Evolutionary conservation across 108 stramenopile species (phyloP).

Genomic region (Parmales sp.): DNA sequence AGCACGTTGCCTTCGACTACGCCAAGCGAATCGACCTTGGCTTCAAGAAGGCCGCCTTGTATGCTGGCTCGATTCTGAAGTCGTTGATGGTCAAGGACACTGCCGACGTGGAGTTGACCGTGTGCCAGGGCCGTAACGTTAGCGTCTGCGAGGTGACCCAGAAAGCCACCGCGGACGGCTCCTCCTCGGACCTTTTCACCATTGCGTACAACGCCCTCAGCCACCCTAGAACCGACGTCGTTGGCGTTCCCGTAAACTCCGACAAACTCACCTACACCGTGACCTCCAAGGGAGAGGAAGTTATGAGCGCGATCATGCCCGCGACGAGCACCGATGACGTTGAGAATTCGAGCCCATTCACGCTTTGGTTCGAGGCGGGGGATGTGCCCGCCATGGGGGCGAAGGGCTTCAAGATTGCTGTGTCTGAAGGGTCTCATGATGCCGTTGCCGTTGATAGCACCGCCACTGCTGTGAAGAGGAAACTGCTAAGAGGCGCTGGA

Average conservation of each 20-base stretch:
- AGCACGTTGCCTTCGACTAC: constrained; percentile 84
- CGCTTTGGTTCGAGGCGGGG: constrained; percentile 28
- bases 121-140: constrained; percentile 67
- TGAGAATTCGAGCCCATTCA: constrained; percentile 14
- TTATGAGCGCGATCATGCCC: too few species aligned
- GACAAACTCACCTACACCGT: constrained; percentile 21
- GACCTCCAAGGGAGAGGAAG: background rate
- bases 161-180: constrained; percentile 13
- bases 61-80: constrained; percentile 36
- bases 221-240: constrained; percentile 24
- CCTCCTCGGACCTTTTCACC: constrained; percentile 36
- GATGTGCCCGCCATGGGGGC: constrained; percentile 35
- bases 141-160: constrained; percentile 58
- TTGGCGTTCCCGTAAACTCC: constrained; percentile 65
- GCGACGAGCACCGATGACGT: constrained; percentile 24
- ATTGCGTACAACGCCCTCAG: constrained; percentile 77
- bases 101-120: background rate
- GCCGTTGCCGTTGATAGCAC: background rate
- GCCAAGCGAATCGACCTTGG: constrained; percentile 56
- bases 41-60: constrained; percentile 40
- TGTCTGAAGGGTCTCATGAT: background rate
- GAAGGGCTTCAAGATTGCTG: constrained; percentile 27
- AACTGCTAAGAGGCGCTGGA: background rate
- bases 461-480: background rate
- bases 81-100: background rate